Evolutionary conservation across 1,139 yeast genomes (phyloP), one percentile per base, ranked within the genome.

Genomic region (Hyphopichia burtonii): DNA sequence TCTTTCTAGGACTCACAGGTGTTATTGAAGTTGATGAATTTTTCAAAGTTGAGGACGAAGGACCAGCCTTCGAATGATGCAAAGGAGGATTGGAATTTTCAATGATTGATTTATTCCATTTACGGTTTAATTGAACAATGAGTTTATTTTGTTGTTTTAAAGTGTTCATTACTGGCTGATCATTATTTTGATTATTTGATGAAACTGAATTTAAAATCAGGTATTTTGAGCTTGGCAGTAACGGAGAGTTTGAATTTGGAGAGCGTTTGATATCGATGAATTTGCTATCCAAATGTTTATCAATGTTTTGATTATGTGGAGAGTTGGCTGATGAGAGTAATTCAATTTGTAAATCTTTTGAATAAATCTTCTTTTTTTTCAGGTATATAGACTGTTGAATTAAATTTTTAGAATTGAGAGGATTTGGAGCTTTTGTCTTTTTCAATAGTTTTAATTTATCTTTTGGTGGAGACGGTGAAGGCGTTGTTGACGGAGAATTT

Each of bases 281-380:
- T 39, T 48, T 52, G 2, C 59, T 36, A 19, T 53, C 53, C 10
- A 47, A 18, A 18, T 19, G 25, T 16, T 41, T 33, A 39, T 38
- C 36, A 34, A 40, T 30, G 36, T 32, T 34, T 20, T 33, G 25
- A 16, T 31, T 16, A 3, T 7, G 5, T 14, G 31, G 3, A 34
- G 38, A 34, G 28, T 34, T 36, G 9, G 45, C 34, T 17, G 47
- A 39, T 28, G 49, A 47, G 25, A 58, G 49, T 19, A 70, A 51
- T 48, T 71, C 77, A 23, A 67, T 45, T 48, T 71, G 70, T 11
- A 71, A 53, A 36, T 71, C 76, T 46, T 70, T 71, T 19, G 73
- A 66, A 42, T 62, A 63, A 2, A 69, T 55, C 31, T 61, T 44
- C 41, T 61, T 65, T 43, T 66, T 63, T 43, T 65, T 65, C 43